Conservation (phyloP, 2,329 filamentous ascomycete genomes). For the Colletotrichum phormii region DNA sequence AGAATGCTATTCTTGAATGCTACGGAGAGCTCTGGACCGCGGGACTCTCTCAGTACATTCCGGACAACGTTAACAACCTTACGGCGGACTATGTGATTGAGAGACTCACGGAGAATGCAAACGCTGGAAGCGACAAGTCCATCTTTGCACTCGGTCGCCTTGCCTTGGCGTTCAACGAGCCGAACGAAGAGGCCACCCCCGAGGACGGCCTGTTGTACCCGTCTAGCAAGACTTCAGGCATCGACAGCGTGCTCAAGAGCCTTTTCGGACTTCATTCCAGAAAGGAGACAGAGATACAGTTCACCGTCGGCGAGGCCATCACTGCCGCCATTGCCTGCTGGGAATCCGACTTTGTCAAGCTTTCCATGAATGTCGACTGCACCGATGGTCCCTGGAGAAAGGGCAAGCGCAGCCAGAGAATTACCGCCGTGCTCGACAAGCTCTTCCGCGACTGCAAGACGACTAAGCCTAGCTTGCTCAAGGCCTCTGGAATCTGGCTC, state of each 20-base stretch:
- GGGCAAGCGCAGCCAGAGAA: constrained; percentile 23
- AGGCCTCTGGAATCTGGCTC: constrained; percentile 95
- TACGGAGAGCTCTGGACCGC: constrained; percentile 61
- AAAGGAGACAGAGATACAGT: constrained; percentile 88
- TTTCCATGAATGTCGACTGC: constrained; percentile 79
- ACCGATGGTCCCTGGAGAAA: constrained; percentile 56
- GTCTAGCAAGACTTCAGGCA: constrained; percentile 20
- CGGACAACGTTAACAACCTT: constrained; percentile 40
- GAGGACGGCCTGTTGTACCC: constrained; percentile 22
- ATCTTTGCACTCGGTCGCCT: constrained; percentile 85
- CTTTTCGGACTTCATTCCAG: constrained; percentile 86
- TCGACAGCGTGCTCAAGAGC: constrained; percentile 59
- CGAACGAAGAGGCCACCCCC: constrained; percentile 42
- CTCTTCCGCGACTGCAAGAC: constrained; percentile 82
- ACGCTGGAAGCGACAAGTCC: constrained; percentile 83
- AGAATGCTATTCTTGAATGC: constrained; percentile 57
- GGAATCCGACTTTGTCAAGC: constrained; percentile 82
- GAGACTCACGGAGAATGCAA: constrained; percentile 75
- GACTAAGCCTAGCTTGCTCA: constrained; percentile 89
- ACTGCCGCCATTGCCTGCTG: constrained; percentile 83
- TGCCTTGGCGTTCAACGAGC: constrained; percentile 69
- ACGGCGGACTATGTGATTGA: constrained; percentile 63
- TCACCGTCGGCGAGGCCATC: constrained; percentile 89
- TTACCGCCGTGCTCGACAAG: constrained; percentile 70
- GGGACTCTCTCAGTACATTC: constrained; percentile 47